Evolutionary conservation across 345 rosid genomes (phyloP).

Genomic region (Syzygium aromaticum): DNA sequence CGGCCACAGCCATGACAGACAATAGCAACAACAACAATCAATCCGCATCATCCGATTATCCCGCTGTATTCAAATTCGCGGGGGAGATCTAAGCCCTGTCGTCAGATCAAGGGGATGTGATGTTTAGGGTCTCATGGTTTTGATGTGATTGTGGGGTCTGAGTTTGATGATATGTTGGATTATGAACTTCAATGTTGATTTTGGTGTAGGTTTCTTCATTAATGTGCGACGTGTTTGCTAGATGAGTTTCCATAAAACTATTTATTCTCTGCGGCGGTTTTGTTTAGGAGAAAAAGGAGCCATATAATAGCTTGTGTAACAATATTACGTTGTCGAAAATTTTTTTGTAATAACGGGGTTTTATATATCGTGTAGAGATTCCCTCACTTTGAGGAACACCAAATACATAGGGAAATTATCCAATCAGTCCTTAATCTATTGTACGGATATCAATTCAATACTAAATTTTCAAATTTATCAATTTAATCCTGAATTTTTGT

Average conservation of each 20-base stretch:
- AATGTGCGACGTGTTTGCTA: background rate
- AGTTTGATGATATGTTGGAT: background rate
- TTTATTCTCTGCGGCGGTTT: fast-evolving
- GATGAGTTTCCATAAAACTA: background rate
- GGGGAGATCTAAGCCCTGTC: background rate
- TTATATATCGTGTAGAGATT: background rate
- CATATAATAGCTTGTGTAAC: background rate
- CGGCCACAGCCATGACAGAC: background rate
- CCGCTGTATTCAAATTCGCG: background rate
- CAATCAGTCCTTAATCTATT: fast-evolving
- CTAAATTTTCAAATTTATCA: too few species aligned
- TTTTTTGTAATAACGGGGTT: fast-evolving
- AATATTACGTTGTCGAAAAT: fast-evolving
- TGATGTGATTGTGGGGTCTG: background rate
- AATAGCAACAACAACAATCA: background rate
- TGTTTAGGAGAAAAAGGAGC: background rate
- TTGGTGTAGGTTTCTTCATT: background rate
- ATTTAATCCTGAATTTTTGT: too few species aligned
- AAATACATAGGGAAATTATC: fast-evolving
- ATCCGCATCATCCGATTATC: background rate
- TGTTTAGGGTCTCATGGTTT: background rate
- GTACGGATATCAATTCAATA: background rate
- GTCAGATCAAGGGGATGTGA: background rate
- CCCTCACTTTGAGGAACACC: background rate
- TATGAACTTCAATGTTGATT: too few species aligned